Base-by-base conservation (phyloP, 345 rosid genomes). In the Ceriops zippeliana region DNA sequence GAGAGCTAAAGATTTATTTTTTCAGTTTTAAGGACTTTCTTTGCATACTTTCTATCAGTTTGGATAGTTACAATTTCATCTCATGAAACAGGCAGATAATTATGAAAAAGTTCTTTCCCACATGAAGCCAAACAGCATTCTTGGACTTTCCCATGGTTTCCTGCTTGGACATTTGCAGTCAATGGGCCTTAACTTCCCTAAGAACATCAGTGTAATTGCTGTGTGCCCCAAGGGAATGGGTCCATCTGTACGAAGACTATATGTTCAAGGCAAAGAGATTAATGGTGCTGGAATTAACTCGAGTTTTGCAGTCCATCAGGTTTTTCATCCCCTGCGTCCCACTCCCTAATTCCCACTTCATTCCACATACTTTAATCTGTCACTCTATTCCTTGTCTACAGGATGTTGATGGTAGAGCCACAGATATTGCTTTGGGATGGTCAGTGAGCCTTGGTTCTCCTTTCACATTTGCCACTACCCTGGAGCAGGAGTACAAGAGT, bases 211-310 rank as follows among this genome's bases (percentile, higher is more conserved):
- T 4, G 96, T 93, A 26, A 81, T 93, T 51, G 93, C 96, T 53
- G 97, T 93, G 1, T 93, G 96, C 54, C 97, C 98, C 58, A 90
- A 93, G 77, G 93, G 93, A 58, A 90, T 90, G 97, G 98, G 92
- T 59, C 97, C 96, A 38, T 93, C 96, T 66, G 96, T 93, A 32
- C 89, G 97, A 76, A 89, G 98, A 68, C 96, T 90, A 53, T 93
- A 93, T 27, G 93, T 93, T 53, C 96, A 93, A 74, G 96, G 97
- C 28, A 90, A 87, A 85, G 96, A 89, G 82, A 71, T 93, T 46
- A 93, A 90, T 70, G 98, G 98, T 78, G 98, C 96, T 65, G 97
- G 98, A 79, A 93, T 93, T 72, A 93, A 93, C 69, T 82, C 98
- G 52, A 88, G 97, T 80, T 90, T 93, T 73, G 96, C 83, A 13